Conservation (phyloP, 2,329 filamentous ascomycete genomes). For the Fusarium nematophilum region DNA sequence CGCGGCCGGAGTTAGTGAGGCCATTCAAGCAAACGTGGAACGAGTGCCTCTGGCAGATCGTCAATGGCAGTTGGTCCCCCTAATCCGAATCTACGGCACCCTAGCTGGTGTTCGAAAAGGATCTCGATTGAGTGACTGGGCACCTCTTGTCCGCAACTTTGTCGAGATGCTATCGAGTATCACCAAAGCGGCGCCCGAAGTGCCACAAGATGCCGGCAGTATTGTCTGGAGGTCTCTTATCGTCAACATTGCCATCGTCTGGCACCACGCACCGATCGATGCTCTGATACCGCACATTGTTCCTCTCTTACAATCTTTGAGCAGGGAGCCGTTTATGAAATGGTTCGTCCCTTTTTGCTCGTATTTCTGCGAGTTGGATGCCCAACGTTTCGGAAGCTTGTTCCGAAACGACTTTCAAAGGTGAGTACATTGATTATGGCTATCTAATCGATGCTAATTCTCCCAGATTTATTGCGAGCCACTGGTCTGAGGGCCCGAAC, state of each 20-base stretch:
- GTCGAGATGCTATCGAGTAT: constrained; percentile 63
- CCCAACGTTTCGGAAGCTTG: constrained; percentile 80
- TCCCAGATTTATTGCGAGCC: constrained; percentile 76
- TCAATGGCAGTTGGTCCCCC: constrained; percentile 58
- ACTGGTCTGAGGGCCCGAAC: constrained; percentile 75
- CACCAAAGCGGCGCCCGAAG: constrained; percentile 52
- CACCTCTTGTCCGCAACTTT: constrained; percentile 67
- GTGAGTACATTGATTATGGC: constrained; percentile 55
- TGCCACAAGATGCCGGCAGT: constrained; percentile 50
- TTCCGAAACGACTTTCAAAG: constrained; percentile 84
- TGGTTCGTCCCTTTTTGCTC: constrained; percentile 90
- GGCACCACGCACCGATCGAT: constrained; percentile 84
- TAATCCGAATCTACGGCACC: constrained; percentile 72
- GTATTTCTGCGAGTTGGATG: constrained; percentile 79
- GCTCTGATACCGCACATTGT: constrained; percentile 77
- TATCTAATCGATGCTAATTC: constrained; percentile 26
- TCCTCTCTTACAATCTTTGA: constrained; percentile 72
- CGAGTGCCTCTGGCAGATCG: constrained; percentile 39
- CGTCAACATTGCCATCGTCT: constrained; percentile 71
- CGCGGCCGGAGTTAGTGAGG: constrained; percentile 69
- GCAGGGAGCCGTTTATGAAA: constrained; percentile 71
- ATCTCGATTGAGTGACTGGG: constrained; percentile 79
- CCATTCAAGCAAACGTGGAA: constrained; percentile 52
- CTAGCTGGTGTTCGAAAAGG: constrained; percentile 86
- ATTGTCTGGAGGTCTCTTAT: constrained; percentile 69